Evolutionary conservation across 768 basidiomycete genomes (phyloP).

Genomic region (Termitomyces sp.): DNA sequence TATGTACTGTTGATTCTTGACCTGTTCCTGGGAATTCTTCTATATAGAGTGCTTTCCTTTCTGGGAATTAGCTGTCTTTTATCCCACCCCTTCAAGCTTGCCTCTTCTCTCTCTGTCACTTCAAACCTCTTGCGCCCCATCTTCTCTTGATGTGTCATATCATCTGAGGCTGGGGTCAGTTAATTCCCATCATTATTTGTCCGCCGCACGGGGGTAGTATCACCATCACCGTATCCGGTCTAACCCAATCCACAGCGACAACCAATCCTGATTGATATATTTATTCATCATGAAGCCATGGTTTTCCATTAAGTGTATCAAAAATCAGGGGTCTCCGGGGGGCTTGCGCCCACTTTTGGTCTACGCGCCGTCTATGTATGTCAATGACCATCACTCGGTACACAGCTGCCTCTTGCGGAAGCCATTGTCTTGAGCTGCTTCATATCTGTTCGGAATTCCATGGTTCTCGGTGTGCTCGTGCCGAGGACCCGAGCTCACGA

Average conservation of each 20-base stretch:
- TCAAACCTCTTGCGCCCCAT: background rate
- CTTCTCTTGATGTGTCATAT: background rate
- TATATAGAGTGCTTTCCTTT: background rate
- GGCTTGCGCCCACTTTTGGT: slow-evolving; percentile 1
- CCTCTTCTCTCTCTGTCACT: background rate
- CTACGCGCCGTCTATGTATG: background rate
- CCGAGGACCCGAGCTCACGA: slow-evolving; percentile 1
- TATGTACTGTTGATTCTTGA: background rate
- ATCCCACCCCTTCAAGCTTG: background rate
- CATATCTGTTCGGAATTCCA: background rate
- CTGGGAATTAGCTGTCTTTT: background rate
- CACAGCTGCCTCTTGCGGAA: slow-evolving; percentile 8
- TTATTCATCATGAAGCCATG: background rate
- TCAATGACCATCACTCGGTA: slow-evolving; percentile 1
- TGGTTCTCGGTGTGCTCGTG: background rate
- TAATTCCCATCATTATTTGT: background rate
- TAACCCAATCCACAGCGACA: slow-evolving; percentile 1
- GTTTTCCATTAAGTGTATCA: background rate
- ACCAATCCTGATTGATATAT: background rate
- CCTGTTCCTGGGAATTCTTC: background rate
- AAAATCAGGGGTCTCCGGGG: slow-evolving; percentile 10
- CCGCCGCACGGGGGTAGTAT: background rate
- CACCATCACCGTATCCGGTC: background rate
- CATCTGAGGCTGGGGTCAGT: too few species aligned
- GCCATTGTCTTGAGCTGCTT: background rate